phyloP scores from a whole-genome alignment of 208 protist species.

The Balamuthia mandrillaris region DNA sequence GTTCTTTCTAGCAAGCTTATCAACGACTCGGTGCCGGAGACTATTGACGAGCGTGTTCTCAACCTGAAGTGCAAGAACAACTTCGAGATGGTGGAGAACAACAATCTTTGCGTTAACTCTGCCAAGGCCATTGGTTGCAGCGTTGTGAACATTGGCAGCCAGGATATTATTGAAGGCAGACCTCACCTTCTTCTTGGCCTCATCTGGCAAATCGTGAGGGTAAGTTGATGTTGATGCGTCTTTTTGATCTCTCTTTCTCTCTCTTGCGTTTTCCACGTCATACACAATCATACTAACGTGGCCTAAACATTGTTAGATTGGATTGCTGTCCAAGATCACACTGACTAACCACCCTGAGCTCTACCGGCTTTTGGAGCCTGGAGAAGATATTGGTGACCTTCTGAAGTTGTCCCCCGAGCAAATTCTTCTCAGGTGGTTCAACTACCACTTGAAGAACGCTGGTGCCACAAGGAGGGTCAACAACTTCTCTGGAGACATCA shows the following conservation, averaged over 20 bases:
- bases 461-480: conserved; percentile 55
- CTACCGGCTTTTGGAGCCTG: conserved; percentile 66
- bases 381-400: conserved; percentile 73
- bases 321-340: conserved; percentile 69
- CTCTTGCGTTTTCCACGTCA: no score
- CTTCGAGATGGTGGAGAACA: conserved; percentile 78
- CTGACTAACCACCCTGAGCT: conserved; percentile 75
- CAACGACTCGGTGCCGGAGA: conserved; percentile 73
- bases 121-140: conserved; percentile 77
- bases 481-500: conserved; percentile 74
- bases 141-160: conserved; percentile 79
- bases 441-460: conserved; percentile 78
- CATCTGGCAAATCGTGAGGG: conserved; percentile 82
- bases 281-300: not conserved
- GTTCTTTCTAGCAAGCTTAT: conserved; percentile 76
- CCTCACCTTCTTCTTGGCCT: conserved; percentile 76
- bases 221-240: no score
- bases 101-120: conserved; percentile 74
- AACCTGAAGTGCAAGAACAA: conserved; percentile 64
- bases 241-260: no score
- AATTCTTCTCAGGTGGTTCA: conserved; percentile 81
- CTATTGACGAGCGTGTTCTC: conserved; percentile 80
- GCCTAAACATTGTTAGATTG: conserved; percentile 35
- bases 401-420: conserved; percentile 72
- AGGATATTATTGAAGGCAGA: conserved; percentile 56